Base-by-base conservation (phyloP, 257 asterid genomes). In the Solanum clarkiae region DNA sequence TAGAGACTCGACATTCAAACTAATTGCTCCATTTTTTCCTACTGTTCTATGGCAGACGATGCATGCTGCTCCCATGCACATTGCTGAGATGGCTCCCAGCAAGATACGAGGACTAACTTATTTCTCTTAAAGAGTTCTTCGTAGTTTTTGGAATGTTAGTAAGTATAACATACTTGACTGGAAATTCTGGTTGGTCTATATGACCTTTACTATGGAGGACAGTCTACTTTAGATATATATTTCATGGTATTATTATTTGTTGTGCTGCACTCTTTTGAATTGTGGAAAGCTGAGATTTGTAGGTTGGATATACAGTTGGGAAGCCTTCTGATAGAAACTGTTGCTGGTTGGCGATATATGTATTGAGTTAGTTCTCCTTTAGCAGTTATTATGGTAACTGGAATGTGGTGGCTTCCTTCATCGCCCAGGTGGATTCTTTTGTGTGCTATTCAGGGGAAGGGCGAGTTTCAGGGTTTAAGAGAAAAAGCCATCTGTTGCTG, bases 31-130 rank as follows among this genome's bases (percentile, higher is more conserved):
- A 77, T 51, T 51, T 77, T 77, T 62, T 77, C 62, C 20, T 49
- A 15, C 63, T 77, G 82, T 77, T 51, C 62, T 7, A 53, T 87
- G 57, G 80, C 74, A 95, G 99, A 98, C 99, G 87, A 97, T 95
- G 99, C 98, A 97, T 91, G 98, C 99, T 87, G 99, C 99, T 91
- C 98, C 98, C 51, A 94, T 97, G 97, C 94, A 94, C 90, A 97
- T 97, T 90, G 97, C 98, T 45, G 98, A 97, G 92, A 97, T 98
- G 85, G 92, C 99, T 89, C 97, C 99, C 87, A 89, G 91, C 89
- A 98, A 90, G 88, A 97, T 97, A 88, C 95, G 98, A 42, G 99
- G 99, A 69, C 93, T n/a, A 36, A 82, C 91, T 97, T 77, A 94
- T 97, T 87, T 97, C 99, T 82, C 95, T 97, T 68, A 95, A 97